These are phyloP conservation scores for Hypholoma sublateritium DNA, from an alignment of 768 basidiomycete genomes.

Conservation along the genomic window DNA sequence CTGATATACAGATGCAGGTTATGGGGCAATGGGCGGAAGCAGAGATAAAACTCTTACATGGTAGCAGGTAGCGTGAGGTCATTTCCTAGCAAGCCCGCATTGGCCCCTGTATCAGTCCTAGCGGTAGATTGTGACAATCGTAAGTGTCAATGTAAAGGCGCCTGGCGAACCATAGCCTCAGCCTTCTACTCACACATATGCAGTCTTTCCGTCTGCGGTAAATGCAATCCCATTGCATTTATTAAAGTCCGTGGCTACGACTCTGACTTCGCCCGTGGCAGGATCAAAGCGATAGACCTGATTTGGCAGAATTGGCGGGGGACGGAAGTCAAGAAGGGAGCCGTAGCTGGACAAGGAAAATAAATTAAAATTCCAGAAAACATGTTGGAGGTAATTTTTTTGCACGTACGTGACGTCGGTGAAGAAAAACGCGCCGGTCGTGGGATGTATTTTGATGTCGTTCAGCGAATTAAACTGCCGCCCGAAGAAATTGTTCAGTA, in stretches of 20 bases:
- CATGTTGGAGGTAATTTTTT: background rate
- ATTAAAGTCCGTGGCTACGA: conserved; percentile 77
- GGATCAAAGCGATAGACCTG: conserved; percentile 82
- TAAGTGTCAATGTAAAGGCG: no score
- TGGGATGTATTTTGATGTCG: conserved; percentile 75
- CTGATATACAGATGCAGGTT: conserved; percentile 28
- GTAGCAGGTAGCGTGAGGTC: conserved; percentile 65
- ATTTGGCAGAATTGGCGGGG: conserved; percentile 61
- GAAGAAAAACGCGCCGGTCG: conserved; percentile 64
- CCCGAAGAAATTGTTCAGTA: conserved; percentile 79
- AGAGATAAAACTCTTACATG: conserved; percentile 45
- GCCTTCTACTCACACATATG: conserved; percentile 54
- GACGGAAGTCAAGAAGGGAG: conserved; percentile 64
- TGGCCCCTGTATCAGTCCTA: conserved; percentile 54
- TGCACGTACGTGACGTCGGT: conserved; percentile 63
- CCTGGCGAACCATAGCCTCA: no score
- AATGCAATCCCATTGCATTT: conserved; percentile 77
- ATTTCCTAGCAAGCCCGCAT: conserved; percentile 43
- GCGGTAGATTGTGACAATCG: background rate
- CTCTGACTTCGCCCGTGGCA: conserved; percentile 58
- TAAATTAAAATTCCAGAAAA: background rate
- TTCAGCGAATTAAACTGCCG: conserved; percentile 83
- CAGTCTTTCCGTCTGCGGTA: conserved; percentile 59
- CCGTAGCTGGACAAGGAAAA: conserved; percentile 48
- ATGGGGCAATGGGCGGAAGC: background rate